Percentiles rank a stretch among this genome's conserved stretches.
These are phyloP conservation scores for Serendipita sp. DNA, from an alignment of 768 basidiomycete genomes.

Conservation along the genomic window DNA sequence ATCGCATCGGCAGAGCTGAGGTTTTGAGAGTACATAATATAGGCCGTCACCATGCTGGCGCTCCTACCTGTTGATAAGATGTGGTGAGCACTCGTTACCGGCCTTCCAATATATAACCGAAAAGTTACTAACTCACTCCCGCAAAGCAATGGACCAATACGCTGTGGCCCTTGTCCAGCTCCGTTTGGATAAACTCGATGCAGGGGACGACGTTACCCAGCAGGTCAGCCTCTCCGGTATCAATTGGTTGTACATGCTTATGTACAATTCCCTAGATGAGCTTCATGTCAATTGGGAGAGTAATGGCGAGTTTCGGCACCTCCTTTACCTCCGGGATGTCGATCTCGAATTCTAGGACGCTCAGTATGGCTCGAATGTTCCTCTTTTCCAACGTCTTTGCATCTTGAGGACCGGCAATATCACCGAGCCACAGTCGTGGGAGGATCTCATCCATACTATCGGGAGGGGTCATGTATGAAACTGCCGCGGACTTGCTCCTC, in stretches of 20 bases:
- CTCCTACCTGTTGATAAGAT: too few species aligned
- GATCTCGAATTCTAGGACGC: slow-evolving; percentile 54
- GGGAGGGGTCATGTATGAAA: too few species aligned
- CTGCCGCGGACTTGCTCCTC: too few species aligned
- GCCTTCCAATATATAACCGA: too few species aligned
- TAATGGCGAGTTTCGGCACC: neutral
- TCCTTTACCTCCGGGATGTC: slow-evolving; percentile 43
- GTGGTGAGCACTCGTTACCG: too few species aligned
- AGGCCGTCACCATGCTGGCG: too few species aligned
- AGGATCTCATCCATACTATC: slow-evolving; percentile 59
- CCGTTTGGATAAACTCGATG: slow-evolving; percentile 69
- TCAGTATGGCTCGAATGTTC: slow-evolving; percentile 61
- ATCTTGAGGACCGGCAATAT: slow-evolving; percentile 55
- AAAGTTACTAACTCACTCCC: too few species aligned
- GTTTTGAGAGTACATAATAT: too few species aligned
- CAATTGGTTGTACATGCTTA: slow-evolving; percentile 65
- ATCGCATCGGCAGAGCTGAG: too few species aligned
- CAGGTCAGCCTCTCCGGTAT: slow-evolving; percentile 60
- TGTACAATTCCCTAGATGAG: slow-evolving; percentile 53
- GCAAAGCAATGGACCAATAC: slow-evolving; percentile 94
- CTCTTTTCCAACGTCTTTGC: slow-evolving; percentile 42
- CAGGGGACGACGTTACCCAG: slow-evolving; percentile 62
- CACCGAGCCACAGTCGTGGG: slow-evolving; percentile 72
- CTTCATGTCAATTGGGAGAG: neutral
- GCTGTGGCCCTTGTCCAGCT: slow-evolving; percentile 56